phyloP scores from a whole-genome alignment of 2,329 filamentous ascomycete genomes.

The Ceratocystiopsis minuta region DNA sequence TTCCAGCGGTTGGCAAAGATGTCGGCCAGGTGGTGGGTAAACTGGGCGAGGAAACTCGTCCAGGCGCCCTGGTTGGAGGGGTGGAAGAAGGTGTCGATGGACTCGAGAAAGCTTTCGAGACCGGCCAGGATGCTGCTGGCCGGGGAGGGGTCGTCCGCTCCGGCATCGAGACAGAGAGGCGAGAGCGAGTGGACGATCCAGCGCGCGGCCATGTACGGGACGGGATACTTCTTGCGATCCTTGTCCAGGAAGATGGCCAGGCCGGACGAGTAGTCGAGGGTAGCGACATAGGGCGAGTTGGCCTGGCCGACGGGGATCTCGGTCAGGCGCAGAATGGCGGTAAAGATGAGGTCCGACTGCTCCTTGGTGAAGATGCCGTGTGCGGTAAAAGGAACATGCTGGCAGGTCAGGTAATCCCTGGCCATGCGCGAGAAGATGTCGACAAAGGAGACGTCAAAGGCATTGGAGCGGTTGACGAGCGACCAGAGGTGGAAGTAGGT shows the following conservation, averaged over 20 bases:
- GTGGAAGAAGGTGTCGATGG: conserved; percentile 96
- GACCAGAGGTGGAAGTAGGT: conserved; percentile 97
- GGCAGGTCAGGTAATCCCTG: conserved; percentile 59
- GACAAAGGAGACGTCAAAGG: conserved; percentile 71
- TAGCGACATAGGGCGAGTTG: conserved; percentile 70
- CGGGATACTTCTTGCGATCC: conserved; percentile 82
- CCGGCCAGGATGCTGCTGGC: conserved; percentile 65
- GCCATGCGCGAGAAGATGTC: conserved; percentile 80
- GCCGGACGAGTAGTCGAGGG: conserved; percentile 68
- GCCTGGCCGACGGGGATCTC: conserved; percentile 96
- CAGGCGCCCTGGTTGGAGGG: conserved; percentile 87
- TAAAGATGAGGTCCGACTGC: conserved; percentile 85
- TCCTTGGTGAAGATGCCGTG: conserved; percentile 85
- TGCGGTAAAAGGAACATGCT: conserved; percentile 62
- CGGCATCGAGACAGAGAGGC: conserved; percentile 53
- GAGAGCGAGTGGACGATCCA: conserved; percentile 91
- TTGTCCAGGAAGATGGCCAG: conserved; percentile 76
- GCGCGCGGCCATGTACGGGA: conserved; percentile 78
- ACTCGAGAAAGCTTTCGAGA: conserved; percentile 81
- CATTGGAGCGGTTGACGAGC: conserved; percentile 72
- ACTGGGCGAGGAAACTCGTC: conserved; percentile 77
- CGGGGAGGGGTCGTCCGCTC: neutral
- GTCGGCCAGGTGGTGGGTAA: conserved; percentile 83
- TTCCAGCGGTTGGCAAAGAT: conserved; percentile 98
- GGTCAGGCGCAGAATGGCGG: conserved; percentile 68